A percentile compares a stretch with the other conserved stretches of the same genome.
These are phyloP conservation scores for Ophiostoma montium DNA, from an alignment of 2,329 filamentous ascomycete genomes.

Conservation along the genomic window DNA sequence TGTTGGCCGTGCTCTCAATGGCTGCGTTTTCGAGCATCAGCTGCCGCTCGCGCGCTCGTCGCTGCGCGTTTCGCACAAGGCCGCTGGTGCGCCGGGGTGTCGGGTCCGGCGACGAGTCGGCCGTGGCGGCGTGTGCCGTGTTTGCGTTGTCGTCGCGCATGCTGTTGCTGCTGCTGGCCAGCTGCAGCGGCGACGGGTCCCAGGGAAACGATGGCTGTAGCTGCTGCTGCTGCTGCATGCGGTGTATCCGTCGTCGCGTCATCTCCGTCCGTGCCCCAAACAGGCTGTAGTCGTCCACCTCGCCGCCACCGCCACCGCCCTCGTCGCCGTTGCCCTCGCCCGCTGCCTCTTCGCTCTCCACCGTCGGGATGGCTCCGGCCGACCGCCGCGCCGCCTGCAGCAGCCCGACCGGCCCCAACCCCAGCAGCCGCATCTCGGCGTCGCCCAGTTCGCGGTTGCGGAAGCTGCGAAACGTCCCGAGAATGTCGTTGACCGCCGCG, in stretches of 20 bases:
- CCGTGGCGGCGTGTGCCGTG: no score
- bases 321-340: not conserved
- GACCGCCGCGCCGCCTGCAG: constrained; percentile 2
- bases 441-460: constrained; percentile 16
- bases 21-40: not conserved
- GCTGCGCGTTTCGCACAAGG: not conserved
- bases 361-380: not conserved
- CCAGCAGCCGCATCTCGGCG: constrained; percentile 8
- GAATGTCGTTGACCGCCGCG: constrained; percentile 25
- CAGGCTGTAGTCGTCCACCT: not conserved
- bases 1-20: not conserved
- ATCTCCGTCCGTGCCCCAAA: not conserved
- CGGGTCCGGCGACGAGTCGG: no score
- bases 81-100: not conserved
- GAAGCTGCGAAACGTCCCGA: constrained; percentile 23
- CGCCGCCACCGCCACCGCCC: not conserved
- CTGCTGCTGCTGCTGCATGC: constrained; percentile 6
- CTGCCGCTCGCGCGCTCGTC: not conserved
- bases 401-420: not conserved
- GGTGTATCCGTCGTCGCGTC: not conserved
- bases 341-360: not conserved
- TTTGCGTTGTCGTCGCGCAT: not conserved
- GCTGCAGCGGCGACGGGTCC: not conserved
- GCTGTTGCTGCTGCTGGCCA: not conserved
- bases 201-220: constrained; percentile 11